Base-by-base conservation (phyloP, 768 basidiomycete genomes). In the Cyclocybe cylindracea region DNA sequence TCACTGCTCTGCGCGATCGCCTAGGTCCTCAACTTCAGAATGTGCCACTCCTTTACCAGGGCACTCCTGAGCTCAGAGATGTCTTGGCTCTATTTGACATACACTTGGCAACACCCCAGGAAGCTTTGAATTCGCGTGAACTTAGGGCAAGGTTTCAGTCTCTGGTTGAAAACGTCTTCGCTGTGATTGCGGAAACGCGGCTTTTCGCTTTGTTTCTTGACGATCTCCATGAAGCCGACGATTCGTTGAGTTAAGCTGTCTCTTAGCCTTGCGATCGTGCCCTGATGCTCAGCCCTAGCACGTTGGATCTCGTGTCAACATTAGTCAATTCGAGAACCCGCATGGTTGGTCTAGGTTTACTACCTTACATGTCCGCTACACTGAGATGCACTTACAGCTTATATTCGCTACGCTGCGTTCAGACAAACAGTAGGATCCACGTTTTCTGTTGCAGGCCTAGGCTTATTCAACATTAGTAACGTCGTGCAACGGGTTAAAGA, bases 151-250 rank as follows among this genome's bases (percentile, higher is more conserved):
- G 88, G 36, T 90, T 90, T 57, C 85, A 89, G 61, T 79, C 79
- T 7, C 68, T 89, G 33, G 84, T 88, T 3, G 84, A 87, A 64
- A 83, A 78, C 59, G 86, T 89, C 32, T 87, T 89, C 57, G 66
- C 77, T 5, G 82, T 86, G 14, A 78, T 89, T 38, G 80, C 87
- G 1, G 85, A 89, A 61, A 87, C 84, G 6, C 73, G 86, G 34
- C 66, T 88, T 44, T 82, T 90, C 56, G 86, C 86, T 1, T 66
- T 90, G 45, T 87, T 88, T 59, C 70, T 88, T 39, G 87, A 89
- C 61, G 87, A 89, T 64, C 66, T 89, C 11, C 88, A 90, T 53
- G 86, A 87, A 58, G 87, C 88, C 7, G 84, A 88, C 62, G 80
- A 84, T 53, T 85, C 85, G 80, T 88, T 63, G 36, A 59, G 58